Base-by-base conservation (phyloP, 306 rosid species). In the Morella rubra region DNA sequence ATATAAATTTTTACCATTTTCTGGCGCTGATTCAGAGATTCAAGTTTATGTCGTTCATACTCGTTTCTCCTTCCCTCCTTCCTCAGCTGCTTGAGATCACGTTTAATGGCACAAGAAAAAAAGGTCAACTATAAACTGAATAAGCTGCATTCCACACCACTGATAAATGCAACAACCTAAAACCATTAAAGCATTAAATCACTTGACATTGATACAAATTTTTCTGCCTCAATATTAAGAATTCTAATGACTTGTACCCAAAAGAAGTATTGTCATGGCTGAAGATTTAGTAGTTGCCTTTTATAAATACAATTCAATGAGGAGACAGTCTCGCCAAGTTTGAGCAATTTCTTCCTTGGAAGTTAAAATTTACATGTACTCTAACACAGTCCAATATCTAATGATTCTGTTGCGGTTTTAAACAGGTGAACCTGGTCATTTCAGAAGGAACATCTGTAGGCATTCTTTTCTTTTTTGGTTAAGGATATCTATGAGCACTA, bases 21-120 rank as follows among this genome's bases (percentile, higher is more conserved):
- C 83, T 91, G 97, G 41, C 89, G 91, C 77, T 89, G 94, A 79
- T 88, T 89, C 81, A 91, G 79, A 82, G 91, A 86, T 87, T 88
- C 95, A 55, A 91, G 97, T 79, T 91, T 89, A 79, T 91, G 94
- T 69, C 93, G 78, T 79, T 91, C 90, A 40, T 88, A 89, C 81
- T 89, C 93, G 72, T 89, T 91, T 81, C 81, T 91, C 84, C 97
- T 89, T 78, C 97, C 97, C 81, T 86, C 95, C 81, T 91, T 91
- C 85, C 71, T 89, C 79, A 89, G 88, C 97, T 91, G 97, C 45
- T 61, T 76, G 75, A n/a, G 44, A 74, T n/a, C 58, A 40, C 65
- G 32, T 16, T 55, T 20, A 68, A 27, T 27, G 32, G 32, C 32
- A 27, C 32, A 27, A 51, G 52, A 11, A 49, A 49, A 74, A 12